Percentiles rank a stretch among this genome's conserved stretches.
These are phyloP conservation scores for Penicillium sp. DNA, from an alignment of 2,329 filamentous ascomycete genomes.

Conservation along the genomic window DNA sequence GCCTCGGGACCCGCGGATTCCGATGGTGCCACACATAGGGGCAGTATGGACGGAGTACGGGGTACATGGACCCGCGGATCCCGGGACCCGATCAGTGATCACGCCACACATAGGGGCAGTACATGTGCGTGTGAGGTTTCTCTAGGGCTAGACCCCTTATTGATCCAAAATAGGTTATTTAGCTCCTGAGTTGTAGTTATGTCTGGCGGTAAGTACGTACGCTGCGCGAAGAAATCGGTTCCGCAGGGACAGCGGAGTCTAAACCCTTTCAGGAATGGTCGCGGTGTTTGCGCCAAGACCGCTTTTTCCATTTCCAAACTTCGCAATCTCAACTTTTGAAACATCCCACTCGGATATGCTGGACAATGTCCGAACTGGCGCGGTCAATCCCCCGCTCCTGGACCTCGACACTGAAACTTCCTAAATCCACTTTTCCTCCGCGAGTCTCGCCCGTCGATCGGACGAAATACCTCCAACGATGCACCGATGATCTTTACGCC, in stretches of 20 bases:
- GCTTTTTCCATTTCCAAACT: not conserved
- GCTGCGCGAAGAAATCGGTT: no score
- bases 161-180: no score
- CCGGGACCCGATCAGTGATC: no score
- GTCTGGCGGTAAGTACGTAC: no score
- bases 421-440: slow-evolving; percentile 66
- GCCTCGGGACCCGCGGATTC: no score
- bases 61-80: no score
- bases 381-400: slow-evolving; percentile 52
- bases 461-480: slow-evolving; percentile 64
- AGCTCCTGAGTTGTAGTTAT: no score
- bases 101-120: no score
- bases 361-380: slow-evolving; percentile 40
- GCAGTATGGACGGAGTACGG: no score
- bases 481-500: slow-evolving; percentile 80
- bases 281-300: slow-evolving; percentile 2
- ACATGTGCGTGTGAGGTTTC: no score
- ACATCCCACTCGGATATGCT: slow-evolving; percentile 5
- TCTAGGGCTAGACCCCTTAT: no score
- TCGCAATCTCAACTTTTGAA: not conserved
- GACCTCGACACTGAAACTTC: slow-evolving; percentile 71
- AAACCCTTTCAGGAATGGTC: not conserved
- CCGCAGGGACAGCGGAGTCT: not conserved
- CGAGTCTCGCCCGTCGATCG: slow-evolving; percentile 46
- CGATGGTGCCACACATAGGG: no score